Evolutionary conservation across 2,329 filamentous ascomycete genomes (phyloP).

Genomic region (Cordyceps sp.): DNA sequence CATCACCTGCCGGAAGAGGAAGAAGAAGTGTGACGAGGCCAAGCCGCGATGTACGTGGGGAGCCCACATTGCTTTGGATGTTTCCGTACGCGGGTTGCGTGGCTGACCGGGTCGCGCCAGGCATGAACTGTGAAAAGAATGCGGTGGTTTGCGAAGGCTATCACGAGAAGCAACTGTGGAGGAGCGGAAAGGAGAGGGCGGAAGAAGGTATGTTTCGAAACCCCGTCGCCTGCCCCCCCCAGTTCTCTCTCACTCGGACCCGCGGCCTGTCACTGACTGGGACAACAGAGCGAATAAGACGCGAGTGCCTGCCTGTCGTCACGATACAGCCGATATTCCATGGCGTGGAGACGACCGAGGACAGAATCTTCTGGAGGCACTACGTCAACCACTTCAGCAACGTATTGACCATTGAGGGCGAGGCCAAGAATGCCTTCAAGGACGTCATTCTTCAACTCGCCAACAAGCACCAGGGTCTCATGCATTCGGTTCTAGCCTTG

Average conservation of each 20-base stretch:
- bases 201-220: slow-evolving; percentile 41
- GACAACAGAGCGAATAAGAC: slow-evolving; percentile 31
- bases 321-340: slow-evolving; percentile 54
- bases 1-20: slow-evolving; percentile 49
- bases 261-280: no score
- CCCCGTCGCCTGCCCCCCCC: no score
- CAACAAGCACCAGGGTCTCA: slow-evolving; percentile 60
- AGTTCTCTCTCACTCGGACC: no score
- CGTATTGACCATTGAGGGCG: slow-evolving; percentile 67
- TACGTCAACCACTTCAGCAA: slow-evolving; percentile 67
- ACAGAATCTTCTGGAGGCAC: slow-evolving; percentile 68
- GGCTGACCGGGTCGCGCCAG: slow-evolving; percentile 20
- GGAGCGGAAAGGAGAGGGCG: slow-evolving; percentile 61
- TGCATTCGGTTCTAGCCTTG: slow-evolving; percentile 79
- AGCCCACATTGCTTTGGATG: background rate
- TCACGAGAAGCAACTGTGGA: slow-evolving; percentile 74
- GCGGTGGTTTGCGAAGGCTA: slow-evolving; percentile 85
- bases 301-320: slow-evolving; percentile 32
- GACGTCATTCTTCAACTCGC: slow-evolving; percentile 72
- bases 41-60: slow-evolving; percentile 41
- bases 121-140: slow-evolving; percentile 84
- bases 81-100: no score
- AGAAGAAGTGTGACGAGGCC: slow-evolving; percentile 58
- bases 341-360: slow-evolving; percentile 65
- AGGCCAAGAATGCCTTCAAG: slow-evolving; percentile 71